Percentiles rank a stretch among this genome's conserved stretches.
Evolutionary conservation across 495 filamentous ascomycete species (phyloP).

Genomic region (Haplographium delicatum): DNA sequence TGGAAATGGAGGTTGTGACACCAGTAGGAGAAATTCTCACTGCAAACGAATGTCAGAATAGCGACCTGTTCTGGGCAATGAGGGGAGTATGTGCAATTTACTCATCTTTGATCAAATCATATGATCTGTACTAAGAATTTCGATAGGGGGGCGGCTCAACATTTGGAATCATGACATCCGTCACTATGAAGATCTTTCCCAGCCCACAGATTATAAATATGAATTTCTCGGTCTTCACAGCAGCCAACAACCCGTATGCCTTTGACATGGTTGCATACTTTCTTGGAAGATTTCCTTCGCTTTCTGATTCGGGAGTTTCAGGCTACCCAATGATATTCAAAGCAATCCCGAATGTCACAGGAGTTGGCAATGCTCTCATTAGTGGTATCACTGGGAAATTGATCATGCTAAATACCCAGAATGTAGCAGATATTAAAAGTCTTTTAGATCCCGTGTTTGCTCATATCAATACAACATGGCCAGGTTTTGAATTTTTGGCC

Average conservation of each 20-base stretch:
- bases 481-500: slow-evolving; percentile 31
- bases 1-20: slow-evolving; percentile 57
- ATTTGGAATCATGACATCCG: slow-evolving; percentile 54
- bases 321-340: slow-evolving; percentile 29
- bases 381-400: background rate
- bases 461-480: slow-evolving; percentile 42
- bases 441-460: slow-evolving; percentile 32
- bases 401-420: slow-evolving; percentile 3
- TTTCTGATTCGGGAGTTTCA: slow-evolving; percentile 32
- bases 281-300: slow-evolving; percentile 31
- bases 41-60: slow-evolving; percentile 48
- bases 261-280: slow-evolving; percentile 35
- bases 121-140: background rate
- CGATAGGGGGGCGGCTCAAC: slow-evolving; percentile 58
- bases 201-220: background rate
- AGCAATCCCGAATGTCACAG: slow-evolving; percentile 18
- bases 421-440: slow-evolving; percentile 36
- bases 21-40: slow-evolving; percentile 45
- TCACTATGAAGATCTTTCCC: slow-evolving; percentile 39
- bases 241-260: slow-evolving; percentile 7
- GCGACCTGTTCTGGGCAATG: slow-evolving; percentile 63
- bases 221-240: slow-evolving; percentile 13
- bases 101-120: background rate
- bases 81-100: slow-evolving; percentile 40
- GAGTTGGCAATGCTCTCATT: slow-evolving; percentile 13